Conservation (phyloP, 495 filamentous ascomycete species). For the Penicillium angulare region DNA sequence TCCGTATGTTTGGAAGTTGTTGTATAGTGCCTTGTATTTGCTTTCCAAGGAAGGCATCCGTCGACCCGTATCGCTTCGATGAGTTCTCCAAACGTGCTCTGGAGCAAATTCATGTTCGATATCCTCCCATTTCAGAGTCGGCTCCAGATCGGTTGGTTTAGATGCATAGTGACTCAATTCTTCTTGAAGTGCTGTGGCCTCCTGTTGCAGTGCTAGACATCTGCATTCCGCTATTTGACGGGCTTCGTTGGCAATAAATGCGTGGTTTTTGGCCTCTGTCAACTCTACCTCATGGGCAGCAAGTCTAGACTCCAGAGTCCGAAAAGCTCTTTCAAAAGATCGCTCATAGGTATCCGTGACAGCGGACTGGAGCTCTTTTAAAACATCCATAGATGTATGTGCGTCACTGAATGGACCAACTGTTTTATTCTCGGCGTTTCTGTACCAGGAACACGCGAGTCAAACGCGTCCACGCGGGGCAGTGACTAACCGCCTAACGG, state of each 20-base stretch:
- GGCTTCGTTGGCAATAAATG: conserved; percentile 20
- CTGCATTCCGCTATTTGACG: conserved; percentile 16
- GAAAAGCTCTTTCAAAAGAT: conserved; percentile 34
- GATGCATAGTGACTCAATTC: conserved; percentile 21
- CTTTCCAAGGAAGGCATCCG: conserved; percentile 13
- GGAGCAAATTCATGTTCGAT: conserved; percentile 34
- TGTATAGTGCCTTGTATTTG: conserved; percentile 38
- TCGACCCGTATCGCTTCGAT: conserved; percentile 7
- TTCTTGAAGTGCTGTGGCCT: conserved; percentile 21
- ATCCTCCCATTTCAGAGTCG: not conserved
- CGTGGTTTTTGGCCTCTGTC: conserved; percentile 20
- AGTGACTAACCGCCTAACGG: too few species aligned
- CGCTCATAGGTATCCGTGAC: conserved; percentile 28
- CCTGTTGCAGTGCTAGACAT: conserved; percentile 24
- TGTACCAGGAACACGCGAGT: conserved; percentile 2
- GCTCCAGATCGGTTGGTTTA: conserved; percentile 9
- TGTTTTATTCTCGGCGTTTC: not conserved
- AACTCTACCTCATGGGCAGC: conserved; percentile 18
- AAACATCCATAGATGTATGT: conserved; percentile 31
- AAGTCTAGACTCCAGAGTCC: conserved; percentile 25
- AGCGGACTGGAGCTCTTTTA: conserved; percentile 37
- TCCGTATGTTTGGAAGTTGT: conserved; percentile 23
- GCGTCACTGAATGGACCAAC: too few species aligned
- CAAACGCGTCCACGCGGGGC: conserved; percentile 6
- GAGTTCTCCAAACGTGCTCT: conserved; percentile 14